Evolutionary conservation across 106 monocot genomes (phyloP), one percentile per base, ranked within the genome.

Genomic region (Dioscorea alata): DNA sequence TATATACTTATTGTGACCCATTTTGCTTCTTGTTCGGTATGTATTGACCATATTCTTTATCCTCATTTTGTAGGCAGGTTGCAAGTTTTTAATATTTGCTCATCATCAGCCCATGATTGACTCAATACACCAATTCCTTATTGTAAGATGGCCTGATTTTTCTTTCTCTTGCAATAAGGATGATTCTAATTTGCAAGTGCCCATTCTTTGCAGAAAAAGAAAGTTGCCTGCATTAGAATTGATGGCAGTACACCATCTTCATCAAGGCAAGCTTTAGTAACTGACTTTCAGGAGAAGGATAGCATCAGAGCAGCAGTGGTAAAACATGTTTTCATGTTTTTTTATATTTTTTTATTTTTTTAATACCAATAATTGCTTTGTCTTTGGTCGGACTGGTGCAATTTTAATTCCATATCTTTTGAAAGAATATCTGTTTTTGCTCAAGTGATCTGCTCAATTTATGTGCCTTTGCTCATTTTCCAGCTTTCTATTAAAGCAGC

Each of bases 401-500:
- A 49, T 15, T 23, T 49, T 5, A 22, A 25, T 53, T 10, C 48
- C 17, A 33, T n/a, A 60, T 68, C 18, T 48, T 22, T 22, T 8
- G 13, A 54, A 19, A 57, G 22, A 57, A 57, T 22, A 57, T 57
- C 14, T 61, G 21, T 61, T 1, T 61, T 42, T 42, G 42, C 9
- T 42, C 10, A 8, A 8, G 42, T 61, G 23, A 21, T 23, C 24
- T 66, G 13, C 3, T 32, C 14, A 34, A 60, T 58, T 56, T 63
- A 50, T 35, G 12, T 81, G 32, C 42, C 71, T 60, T 33, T 23
- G 32, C 77, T 48, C 25, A 58, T 80, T 74, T 0, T 76, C 69
- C 71, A 96, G 96, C 87, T 99, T 19, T 99, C 97, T 13, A 92
- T 99, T 64, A 93, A 85, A 78, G 92, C 97, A 78, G 97, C 85